Conservation (phyloP, 805 yeast genomes). For the Kodamaea hsintzibuensis region DNA sequence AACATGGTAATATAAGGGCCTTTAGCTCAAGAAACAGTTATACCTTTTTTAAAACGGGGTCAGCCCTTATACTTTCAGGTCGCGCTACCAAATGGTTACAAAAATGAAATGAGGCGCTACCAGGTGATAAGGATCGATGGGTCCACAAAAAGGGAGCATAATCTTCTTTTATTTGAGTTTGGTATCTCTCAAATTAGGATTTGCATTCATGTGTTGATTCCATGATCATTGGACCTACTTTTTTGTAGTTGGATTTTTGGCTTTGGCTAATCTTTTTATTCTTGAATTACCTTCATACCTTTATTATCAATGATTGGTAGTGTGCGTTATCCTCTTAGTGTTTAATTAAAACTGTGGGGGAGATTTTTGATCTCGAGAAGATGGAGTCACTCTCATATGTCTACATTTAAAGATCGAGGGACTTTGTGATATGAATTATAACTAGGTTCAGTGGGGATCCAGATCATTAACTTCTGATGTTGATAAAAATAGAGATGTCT, state of each 20-base stretch:
- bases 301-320: too few species aligned
- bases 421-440: neutral
- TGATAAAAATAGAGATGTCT: neutral
- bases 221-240: too few species aligned
- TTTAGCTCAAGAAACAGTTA: neutral
- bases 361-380: too few species aligned
- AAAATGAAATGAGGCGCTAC: neutral
- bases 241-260: too few species aligned
- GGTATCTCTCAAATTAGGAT: too few species aligned
- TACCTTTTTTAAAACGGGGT: conserved; percentile 2
- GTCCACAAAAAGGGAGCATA: neutral
- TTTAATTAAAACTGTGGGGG: too few species aligned
- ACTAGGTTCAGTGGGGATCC: neutral
- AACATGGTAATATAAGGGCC: conserved; percentile 7
- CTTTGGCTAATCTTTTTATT: too few species aligned
- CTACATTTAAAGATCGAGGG: neutral
- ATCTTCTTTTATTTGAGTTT: neutral
- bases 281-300: too few species aligned
- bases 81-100: neutral
- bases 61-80: neutral
- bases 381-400: neutral
- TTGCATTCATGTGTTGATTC: too few species aligned
- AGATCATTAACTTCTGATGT: neutral
- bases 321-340: too few species aligned
- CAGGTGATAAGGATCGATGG: neutral